phyloP scores from a whole-genome alignment of 1,284 basidiomycete genomes.

The Prillingera fragicola region DNA sequence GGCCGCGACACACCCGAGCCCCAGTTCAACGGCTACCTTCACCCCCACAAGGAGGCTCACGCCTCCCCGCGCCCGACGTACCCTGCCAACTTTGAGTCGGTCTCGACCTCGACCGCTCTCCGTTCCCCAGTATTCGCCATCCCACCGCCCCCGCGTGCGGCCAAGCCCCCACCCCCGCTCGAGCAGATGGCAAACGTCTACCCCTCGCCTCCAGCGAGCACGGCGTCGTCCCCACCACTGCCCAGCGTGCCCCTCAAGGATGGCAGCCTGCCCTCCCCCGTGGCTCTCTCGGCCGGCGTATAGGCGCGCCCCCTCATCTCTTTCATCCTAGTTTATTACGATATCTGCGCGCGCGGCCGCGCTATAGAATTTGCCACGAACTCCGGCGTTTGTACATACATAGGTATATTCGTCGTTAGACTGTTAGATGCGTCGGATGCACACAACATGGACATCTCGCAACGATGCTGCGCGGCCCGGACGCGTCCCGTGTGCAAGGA shows the following conservation, averaged over 20 bases:
- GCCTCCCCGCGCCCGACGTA: conserved; percentile 37
- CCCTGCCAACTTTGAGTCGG: conserved; percentile 13
- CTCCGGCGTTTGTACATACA: no score
- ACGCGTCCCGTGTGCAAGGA: no score
- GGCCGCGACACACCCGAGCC: conserved; percentile 8
- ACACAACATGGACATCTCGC: no score
- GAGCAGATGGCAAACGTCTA: no score
- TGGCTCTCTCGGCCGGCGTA: not conserved
- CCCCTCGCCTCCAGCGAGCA: conserved; percentile 40
- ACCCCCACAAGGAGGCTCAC: conserved; percentile 19
- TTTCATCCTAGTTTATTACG: no score
- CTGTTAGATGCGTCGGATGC: no score
- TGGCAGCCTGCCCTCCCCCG: not conserved
- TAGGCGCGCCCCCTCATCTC: no score
- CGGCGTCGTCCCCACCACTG: conserved; percentile 32
- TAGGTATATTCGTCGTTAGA: no score
- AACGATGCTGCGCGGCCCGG: no score
- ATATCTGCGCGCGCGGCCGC: no score
- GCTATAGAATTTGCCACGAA: no score
- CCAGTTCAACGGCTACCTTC: not conserved
- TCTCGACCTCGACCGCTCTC: conserved; percentile 33
- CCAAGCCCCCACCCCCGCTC: not conserved
- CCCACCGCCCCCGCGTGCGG: not conserved
- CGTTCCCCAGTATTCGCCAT: conserved; percentile 6
- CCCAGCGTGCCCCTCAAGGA: conserved; percentile 4